phyloP scores from a whole-genome alignment of 306 rosid species.

The Trichosanthes cucumerina region DNA sequence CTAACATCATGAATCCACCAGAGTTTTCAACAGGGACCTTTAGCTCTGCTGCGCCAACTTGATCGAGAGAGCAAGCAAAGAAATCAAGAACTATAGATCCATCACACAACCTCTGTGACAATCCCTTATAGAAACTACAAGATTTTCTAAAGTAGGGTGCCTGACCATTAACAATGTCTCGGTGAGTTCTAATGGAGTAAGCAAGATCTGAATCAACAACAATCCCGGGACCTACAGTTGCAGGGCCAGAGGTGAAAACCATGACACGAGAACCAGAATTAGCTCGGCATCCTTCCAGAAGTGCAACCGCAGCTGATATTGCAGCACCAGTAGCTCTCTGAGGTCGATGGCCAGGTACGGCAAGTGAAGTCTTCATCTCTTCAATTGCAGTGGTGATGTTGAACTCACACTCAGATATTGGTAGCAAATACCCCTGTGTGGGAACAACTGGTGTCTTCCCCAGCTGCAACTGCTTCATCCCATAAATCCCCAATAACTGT shows the following conservation, averaged over 20 bases:
- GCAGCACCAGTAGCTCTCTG: constrained; percentile 75
- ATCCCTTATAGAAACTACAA: constrained; percentile 38
- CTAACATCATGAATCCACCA: constrained; percentile 71
- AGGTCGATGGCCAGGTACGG: constrained; percentile 35
- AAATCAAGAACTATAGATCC: constrained; percentile 59
- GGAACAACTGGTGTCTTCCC: constrained; percentile 37
- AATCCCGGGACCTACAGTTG: constrained; percentile 69
- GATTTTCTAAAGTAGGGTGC: constrained; percentile 42
- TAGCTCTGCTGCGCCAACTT: constrained; percentile 72
- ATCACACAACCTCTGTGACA: constrained; percentile 46
- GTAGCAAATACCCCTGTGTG: constrained; percentile 55
- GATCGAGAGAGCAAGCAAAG: constrained; percentile 85
- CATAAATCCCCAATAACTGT: constrained; percentile 38
- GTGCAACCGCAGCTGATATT: constrained; percentile 64
- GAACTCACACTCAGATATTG: constrained; percentile 76
- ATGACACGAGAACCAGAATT: constrained; percentile 71
- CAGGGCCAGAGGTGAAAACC: constrained; percentile 88
- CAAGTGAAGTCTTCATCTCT: constrained; percentile 49
- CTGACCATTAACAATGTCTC: constrained; percentile 49
- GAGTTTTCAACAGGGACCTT: constrained; percentile 56
- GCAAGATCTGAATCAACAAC: constrained; percentile 50
- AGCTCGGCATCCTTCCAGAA: constrained; percentile 50
- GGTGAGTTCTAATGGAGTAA: constrained; percentile 57
- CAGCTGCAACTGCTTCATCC: constrained; percentile 32
- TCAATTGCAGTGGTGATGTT: constrained; percentile 54